Evolutionary conservation across 2,329 filamentous ascomycete species (phyloP).

Genomic region (Neofusicoccum umdonicola): DNA sequence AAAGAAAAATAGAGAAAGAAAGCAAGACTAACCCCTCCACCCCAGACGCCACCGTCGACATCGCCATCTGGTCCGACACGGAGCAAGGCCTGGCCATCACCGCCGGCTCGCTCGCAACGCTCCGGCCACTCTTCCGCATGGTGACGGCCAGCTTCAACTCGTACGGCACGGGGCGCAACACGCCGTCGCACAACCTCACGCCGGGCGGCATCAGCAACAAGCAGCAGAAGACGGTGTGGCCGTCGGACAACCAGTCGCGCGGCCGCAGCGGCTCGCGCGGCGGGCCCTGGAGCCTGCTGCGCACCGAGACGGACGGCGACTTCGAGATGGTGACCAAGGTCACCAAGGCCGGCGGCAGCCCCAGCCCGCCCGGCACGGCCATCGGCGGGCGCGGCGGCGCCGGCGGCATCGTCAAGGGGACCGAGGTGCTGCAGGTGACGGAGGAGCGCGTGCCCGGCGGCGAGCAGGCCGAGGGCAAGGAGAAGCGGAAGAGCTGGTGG

Average conservation of each 20-base stretch:
- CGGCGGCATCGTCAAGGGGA: background rate
- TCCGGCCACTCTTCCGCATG: constrained; percentile 34
- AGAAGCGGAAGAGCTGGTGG: constrained; percentile 6
- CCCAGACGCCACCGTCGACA: constrained; percentile 29
- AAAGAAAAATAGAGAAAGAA: background rate
- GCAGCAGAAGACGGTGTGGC: background rate
- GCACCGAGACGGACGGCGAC: background rate
- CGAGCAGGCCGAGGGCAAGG: background rate
- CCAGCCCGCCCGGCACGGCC: background rate
- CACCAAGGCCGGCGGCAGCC: background rate
- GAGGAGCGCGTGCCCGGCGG: background rate
- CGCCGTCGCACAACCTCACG: background rate
- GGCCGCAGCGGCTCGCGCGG: background rate
- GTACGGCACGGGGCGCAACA: background rate
- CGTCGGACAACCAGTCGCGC: background rate
- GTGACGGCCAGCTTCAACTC: background rate
- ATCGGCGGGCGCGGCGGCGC: background rate
- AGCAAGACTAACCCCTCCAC: background rate
- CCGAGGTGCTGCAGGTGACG: background rate
- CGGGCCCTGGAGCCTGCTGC: background rate
- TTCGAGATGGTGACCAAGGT: constrained; percentile 4
- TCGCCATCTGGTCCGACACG: constrained; percentile 38
- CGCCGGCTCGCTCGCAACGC: constrained; percentile 35
- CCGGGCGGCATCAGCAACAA: background rate
- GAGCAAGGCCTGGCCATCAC: constrained; percentile 38